phyloP scores from a whole-genome alignment of 2,329 filamentous ascomycete species.

The Aspergillus costaricaensis region DNA sequence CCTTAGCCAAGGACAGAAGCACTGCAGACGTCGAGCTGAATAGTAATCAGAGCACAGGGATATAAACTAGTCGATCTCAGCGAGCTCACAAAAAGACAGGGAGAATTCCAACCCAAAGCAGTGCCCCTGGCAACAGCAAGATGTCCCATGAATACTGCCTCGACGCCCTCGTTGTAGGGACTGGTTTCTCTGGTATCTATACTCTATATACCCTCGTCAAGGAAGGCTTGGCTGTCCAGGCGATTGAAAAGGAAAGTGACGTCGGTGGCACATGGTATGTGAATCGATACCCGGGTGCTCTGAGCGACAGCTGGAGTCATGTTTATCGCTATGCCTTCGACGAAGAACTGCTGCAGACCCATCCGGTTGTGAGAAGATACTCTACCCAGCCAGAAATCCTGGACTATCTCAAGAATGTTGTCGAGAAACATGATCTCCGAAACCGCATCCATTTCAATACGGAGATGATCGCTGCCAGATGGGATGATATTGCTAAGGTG shows the following conservation, averaged over 20 bases:
- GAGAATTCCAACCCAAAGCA: no score
- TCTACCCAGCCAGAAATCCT: slow-evolving; percentile 28
- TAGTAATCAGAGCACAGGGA: no score
- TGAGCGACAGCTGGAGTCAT: slow-evolving; percentile 39
- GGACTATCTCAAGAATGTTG: slow-evolving; percentile 31
- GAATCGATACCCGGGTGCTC: slow-evolving; percentile 49
- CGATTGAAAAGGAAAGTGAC: slow-evolving; percentile 42
- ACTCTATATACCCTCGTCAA: slow-evolving; percentile 42
- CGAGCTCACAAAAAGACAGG: no score
- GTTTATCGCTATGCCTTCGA: slow-evolving; percentile 33
- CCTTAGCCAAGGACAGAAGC: no score
- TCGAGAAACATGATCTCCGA: slow-evolving; percentile 22
- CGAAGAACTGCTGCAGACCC: slow-evolving; percentile 23
- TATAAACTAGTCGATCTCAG: no score
- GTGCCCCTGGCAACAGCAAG: no score
- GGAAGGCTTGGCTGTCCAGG: slow-evolving; percentile 38
- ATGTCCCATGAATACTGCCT: slow-evolving; percentile 12
- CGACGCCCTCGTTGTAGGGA: slow-evolving; percentile 46
- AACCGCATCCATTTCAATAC: slow-evolving; percentile 25
- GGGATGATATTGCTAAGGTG: slow-evolving; percentile 10
- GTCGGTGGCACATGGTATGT: slow-evolving; percentile 50
- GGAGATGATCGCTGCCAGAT: slow-evolving; percentile 16
- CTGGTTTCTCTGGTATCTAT: slow-evolving; percentile 43
- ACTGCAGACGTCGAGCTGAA: no score
- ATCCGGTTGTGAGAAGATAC: slow-evolving; percentile 10